A percentile compares a stretch with the other conserved stretches of the same genome.
These are phyloP conservation scores for Geotrichum histeridarum DNA, from an alignment of 1,139 yeast species.

Conservation along the genomic window DNA sequence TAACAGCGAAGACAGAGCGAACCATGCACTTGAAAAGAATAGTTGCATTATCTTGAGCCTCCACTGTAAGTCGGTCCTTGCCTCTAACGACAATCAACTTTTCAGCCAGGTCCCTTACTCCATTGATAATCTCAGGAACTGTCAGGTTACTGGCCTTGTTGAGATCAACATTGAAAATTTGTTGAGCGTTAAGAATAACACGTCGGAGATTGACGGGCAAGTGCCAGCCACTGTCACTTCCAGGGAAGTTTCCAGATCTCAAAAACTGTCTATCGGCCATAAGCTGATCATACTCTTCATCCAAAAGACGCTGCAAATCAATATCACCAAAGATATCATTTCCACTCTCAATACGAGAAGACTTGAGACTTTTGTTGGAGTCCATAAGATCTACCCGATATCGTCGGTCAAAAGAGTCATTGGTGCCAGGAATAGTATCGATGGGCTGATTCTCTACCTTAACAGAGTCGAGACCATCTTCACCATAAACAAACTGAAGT, in stretches of 20 bases:
- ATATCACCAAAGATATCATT: slow-evolving; percentile 88
- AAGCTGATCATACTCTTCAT: slow-evolving; percentile 78
- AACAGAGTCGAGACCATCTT: slow-evolving; percentile 97
- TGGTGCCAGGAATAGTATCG: slow-evolving; percentile 93
- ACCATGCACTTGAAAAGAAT: slow-evolving; percentile 83
- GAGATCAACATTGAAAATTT: slow-evolving; percentile 89
- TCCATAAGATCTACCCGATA: slow-evolving; percentile 86
- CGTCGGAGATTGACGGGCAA: slow-evolving; percentile 96
- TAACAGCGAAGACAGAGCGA: slow-evolving; percentile 85
- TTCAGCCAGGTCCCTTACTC: slow-evolving; percentile 65
- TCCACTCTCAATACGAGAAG: slow-evolving; percentile 78
- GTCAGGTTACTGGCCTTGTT: slow-evolving; percentile 86
- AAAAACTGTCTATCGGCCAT: slow-evolving; percentile 69
- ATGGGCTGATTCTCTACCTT: slow-evolving; percentile 97
- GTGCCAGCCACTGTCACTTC: slow-evolving; percentile 97
- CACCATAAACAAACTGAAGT: slow-evolving; percentile 95
- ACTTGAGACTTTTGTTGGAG: slow-evolving; percentile 55
- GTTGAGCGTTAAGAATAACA: slow-evolving; percentile 94
- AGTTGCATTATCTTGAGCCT: slow-evolving; percentile 92
- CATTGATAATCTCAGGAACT: slow-evolving; percentile 67
- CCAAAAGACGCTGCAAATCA: slow-evolving; percentile 71
- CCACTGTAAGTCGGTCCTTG: slow-evolving; percentile 60
- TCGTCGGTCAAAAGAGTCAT: slow-evolving; percentile 71
- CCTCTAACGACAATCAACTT: slow-evolving; percentile 81
- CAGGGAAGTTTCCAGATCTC: slow-evolving; percentile 75